Conservation (phyloP, 352 stramenopile genomes). For the Phytophthora pini region DNA sequence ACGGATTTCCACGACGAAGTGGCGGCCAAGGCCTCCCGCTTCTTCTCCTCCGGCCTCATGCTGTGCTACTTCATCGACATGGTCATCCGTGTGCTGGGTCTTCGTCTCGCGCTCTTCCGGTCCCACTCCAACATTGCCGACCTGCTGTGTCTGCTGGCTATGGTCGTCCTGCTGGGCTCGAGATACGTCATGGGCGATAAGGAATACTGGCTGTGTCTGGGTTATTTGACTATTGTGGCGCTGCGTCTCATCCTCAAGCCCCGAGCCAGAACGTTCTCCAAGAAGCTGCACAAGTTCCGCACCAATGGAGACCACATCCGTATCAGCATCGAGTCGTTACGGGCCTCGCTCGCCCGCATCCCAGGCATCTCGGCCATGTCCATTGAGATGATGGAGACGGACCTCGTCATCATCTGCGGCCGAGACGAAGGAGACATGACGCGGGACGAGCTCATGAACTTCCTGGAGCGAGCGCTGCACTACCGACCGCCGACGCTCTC, state of each 20-base stretch:
- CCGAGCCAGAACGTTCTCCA: conserved; percentile 81
- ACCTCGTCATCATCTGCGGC: conserved; percentile 88
- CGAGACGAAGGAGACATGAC: conserved; percentile 89
- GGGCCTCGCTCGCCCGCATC: conserved; percentile 79
- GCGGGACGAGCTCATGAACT: conserved; percentile 87
- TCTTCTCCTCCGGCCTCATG: conserved; percentile 79
- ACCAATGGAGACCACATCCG: conserved; percentile 87
- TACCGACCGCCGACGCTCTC: conserved; percentile 80
- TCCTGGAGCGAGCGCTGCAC: conserved; percentile 79
- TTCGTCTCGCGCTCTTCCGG: conserved; percentile 78
- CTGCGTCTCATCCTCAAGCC: conserved; percentile 87
- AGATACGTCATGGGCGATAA: conserved; percentile 62
- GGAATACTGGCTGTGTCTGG: conserved; percentile 78
- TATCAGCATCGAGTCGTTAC: conserved; percentile 86
- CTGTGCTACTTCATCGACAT: conserved; percentile 88
- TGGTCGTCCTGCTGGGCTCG: conserved; percentile 60
- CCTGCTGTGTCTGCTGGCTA: conserved; percentile 70
- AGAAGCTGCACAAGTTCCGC: conserved; percentile 90
- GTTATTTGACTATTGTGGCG: conserved; percentile 72
- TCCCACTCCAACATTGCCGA: conserved; percentile 88
- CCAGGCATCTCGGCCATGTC: conserved; percentile 80
- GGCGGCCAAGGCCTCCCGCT: conserved; percentile 71
- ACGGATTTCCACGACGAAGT: conserved; percentile 66
- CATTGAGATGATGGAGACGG: conserved; percentile 92
- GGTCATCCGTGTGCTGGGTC: conserved; percentile 73